phyloP scores from a whole-genome alignment of 495 filamentous ascomycete species.

The Penicillium daleae region DNA sequence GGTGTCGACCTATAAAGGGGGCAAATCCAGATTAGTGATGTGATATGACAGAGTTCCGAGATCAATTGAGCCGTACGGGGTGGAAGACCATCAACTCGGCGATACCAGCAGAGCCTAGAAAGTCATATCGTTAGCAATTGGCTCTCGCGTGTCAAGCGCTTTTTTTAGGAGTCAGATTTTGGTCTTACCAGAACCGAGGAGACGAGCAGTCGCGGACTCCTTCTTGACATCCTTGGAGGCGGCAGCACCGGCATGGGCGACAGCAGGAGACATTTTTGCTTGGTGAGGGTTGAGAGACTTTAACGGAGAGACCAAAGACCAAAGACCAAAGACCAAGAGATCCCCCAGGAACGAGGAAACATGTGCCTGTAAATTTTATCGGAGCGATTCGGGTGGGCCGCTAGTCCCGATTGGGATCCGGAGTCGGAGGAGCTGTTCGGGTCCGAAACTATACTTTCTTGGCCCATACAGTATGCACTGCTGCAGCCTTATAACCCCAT shows the following conservation, averaged over 20 bases:
- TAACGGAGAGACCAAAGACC: constrained; percentile 15
- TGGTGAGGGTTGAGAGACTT: constrained; percentile 16
- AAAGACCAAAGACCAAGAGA: constrained; percentile 5
- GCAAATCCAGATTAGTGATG: constrained; percentile 25
- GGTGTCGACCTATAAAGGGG: constrained; percentile 77
- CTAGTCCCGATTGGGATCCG: constrained; percentile 37
- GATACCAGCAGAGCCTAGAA: constrained; percentile 86
- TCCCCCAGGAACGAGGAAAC: constrained; percentile 21
- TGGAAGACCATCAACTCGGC: constrained; percentile 97
- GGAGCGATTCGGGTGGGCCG: constrained; percentile 26
- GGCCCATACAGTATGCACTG: not conserved
- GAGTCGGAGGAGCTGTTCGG: constrained; percentile 25
- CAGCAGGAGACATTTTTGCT: constrained; percentile 54
- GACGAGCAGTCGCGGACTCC: constrained; percentile 84
- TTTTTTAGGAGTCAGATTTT: not conserved
- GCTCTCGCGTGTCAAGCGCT: not conserved
- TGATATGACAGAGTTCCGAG: not conserved
- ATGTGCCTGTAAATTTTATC: constrained; percentile 34
- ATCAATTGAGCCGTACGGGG: constrained; percentile 62
- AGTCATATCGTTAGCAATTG: constrained; percentile 24
- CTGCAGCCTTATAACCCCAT: not conserved
- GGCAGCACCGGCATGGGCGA: constrained; percentile 49
- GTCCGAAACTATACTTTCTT: not conserved
- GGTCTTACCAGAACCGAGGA: constrained; percentile 84
- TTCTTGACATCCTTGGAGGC: constrained; percentile 71